Conservation (phyloP, 495 filamentous ascomycete genomes). For the Xylaria flabelliformis region DNA sequence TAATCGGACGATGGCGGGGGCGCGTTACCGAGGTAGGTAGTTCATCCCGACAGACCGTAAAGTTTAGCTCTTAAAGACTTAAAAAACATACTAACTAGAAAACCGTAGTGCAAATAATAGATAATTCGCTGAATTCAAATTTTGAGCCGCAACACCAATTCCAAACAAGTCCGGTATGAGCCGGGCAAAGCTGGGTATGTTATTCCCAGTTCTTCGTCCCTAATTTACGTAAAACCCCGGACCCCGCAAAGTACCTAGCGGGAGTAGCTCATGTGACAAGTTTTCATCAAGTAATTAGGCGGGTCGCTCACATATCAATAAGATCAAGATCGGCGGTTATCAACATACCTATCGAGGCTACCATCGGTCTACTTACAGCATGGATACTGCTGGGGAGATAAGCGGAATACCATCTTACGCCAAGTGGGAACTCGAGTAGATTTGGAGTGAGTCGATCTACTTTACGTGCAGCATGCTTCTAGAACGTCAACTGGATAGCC, state of each 20-base stretch:
- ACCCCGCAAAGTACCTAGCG: constrained; percentile 15
- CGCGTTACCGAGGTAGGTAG: not conserved
- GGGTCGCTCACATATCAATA: constrained; percentile 1
- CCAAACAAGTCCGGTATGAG: not conserved
- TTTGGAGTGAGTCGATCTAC: not conserved
- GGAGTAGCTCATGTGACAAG: constrained; percentile 1
- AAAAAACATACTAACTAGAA: not conserved
- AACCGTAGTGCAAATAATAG: not conserved
- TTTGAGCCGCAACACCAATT: not conserved
- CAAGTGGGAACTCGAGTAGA: not conserved
- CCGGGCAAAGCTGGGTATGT: not conserved
- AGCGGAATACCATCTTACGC: not conserved
- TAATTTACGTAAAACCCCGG: constrained; percentile 16
- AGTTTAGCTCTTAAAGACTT: not conserved
- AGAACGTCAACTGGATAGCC: not conserved
- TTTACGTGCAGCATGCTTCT: not conserved
- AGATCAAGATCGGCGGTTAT: constrained; percentile 16
- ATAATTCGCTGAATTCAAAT: not conserved
- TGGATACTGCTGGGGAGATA: not conserved
- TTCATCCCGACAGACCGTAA: not conserved
- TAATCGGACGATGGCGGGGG: constrained; percentile 3
- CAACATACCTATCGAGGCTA: constrained; percentile 4
- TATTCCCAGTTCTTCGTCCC: constrained; percentile 1
- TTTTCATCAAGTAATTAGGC: constrained; percentile 18
- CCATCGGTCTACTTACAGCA: constrained; percentile 3